Base-by-base conservation (phyloP, 2,329 filamentous ascomycete species). In the Lasiodiplodia citricola region DNA sequence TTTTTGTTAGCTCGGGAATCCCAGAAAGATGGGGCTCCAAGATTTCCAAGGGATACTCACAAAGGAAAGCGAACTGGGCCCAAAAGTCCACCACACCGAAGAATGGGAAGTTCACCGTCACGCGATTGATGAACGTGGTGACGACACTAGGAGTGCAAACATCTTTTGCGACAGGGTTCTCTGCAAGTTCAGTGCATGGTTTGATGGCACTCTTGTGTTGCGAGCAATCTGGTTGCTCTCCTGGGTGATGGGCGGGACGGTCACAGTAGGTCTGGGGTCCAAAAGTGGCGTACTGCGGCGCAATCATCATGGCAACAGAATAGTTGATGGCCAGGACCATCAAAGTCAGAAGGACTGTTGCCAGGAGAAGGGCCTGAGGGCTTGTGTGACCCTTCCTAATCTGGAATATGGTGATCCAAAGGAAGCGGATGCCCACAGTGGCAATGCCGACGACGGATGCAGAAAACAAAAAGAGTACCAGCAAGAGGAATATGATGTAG, bases 261-360 rank as follows among this genome's bases (percentile, higher is more conserved):
- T 93, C 90, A 81, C 96, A 99, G 83, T 94, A 97, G 0, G 92
- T 97, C 80, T 99, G 96, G 0, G 94, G 93, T 62, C 96, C 96
- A 77, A 93, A 99, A 67, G 91, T 96, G 57, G 95, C 89, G 78
- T 99, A 99, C 77, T 98, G 94, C 1, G 96, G 96, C 6, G 94
- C 96, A n/a, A 97, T 89, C 71, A 98, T 86, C 91, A 96, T 97
- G 68, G 93, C 91, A 52, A 98, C 84, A 10, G 93, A 89, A 79
- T 98, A 99, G 82, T 98, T 97, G 80, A 97, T 91, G 41, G 93
- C 96, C 54, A 99, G 83, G 2, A 92, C 92, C 72, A 96, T 95
- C 72, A 98, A 86, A 0, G 93, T 95, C 57, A 99, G 86, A 84
- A 99, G 89, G 13, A 96, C 93, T 0, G 95, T 97, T 1, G 93